Conservation (phyloP, 1,284 basidiomycete species). For the Rhodotorula sp. region DNA sequence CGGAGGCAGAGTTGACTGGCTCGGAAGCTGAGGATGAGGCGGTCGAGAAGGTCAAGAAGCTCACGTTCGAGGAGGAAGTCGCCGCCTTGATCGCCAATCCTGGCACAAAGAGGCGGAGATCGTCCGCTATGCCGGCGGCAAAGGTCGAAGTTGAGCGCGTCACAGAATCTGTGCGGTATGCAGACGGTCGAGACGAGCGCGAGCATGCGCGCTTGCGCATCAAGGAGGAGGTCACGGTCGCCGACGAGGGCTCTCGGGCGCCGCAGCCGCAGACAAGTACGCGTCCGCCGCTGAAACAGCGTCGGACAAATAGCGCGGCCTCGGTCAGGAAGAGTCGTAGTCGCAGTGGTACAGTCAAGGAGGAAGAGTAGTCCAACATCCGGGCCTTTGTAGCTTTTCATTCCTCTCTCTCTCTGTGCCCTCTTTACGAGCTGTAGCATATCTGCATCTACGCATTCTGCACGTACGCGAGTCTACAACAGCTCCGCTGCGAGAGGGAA, state of each 20-base stretch:
- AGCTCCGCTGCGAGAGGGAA: no score
- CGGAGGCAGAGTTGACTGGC: not conserved
- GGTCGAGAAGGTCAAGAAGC: conserved; percentile 4
- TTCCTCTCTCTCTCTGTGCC: not conserved
- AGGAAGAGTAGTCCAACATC: not conserved
- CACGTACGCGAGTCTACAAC: no score
- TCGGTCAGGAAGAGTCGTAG: not conserved
- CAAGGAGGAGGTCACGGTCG: not conserved
- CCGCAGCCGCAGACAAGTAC: not conserved
- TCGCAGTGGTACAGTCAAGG: not conserved
- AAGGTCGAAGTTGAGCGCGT: not conserved
- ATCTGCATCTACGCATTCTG: no score
- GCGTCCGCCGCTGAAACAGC: not conserved
- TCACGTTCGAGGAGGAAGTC: conserved; percentile 33
- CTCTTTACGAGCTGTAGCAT: no score
- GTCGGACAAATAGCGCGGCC: not conserved
- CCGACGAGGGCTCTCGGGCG: not conserved
- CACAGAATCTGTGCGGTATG: not conserved
- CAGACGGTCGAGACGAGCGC: not conserved
- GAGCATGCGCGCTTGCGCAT: not conserved
- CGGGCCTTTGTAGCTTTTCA: not conserved
- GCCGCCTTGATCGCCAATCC: conserved; percentile 23
- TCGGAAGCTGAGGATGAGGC: conserved; percentile 1
- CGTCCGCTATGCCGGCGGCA: not conserved
- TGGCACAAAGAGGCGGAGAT: conserved; percentile 3